Percentiles rank a stretch among this genome's conserved stretches.
Evolutionary conservation across 176 grass and related monocot species (phyloP).

Genomic region (Carex littledalei): DNA sequence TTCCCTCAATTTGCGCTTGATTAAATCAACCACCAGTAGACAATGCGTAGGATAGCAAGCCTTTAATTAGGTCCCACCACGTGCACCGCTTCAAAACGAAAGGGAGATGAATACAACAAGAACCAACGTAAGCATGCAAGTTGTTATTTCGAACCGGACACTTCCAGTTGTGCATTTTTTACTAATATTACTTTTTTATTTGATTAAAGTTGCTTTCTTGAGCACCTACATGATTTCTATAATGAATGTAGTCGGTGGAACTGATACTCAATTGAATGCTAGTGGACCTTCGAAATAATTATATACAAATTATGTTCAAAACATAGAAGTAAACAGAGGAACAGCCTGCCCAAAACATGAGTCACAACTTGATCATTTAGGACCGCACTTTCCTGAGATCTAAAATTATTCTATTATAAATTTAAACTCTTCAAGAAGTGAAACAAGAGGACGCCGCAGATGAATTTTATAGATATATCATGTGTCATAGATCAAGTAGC

Average conservation of each 20-base stretch:
- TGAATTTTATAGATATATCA: background rate
- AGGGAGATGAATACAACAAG: background rate
- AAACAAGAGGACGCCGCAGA: background rate
- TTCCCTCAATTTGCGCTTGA: background rate
- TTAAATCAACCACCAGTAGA: background rate
- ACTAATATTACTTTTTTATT: background rate
- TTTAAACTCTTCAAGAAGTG: slow-evolving; percentile 15
- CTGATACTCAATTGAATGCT: background rate
- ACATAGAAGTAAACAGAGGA: background rate
- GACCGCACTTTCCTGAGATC: background rate
- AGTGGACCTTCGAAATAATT: background rate
- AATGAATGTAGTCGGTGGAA: background rate
- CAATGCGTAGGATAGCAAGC: background rate
- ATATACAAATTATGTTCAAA: slow-evolving; percentile 15
- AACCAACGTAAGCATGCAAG: background rate
- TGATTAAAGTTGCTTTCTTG: background rate
- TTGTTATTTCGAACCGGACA: background rate
- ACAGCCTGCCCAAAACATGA: background rate
- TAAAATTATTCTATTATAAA: slow-evolving; percentile 3
- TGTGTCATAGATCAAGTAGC: background rate
- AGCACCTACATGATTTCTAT: background rate
- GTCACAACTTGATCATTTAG: background rate
- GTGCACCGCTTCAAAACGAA: background rate
- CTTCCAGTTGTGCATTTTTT: background rate
- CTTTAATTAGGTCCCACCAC: background rate